Conservation (phyloP, 1,284 basidiomycete species). For the Laetiporus sulphureus region DNA sequence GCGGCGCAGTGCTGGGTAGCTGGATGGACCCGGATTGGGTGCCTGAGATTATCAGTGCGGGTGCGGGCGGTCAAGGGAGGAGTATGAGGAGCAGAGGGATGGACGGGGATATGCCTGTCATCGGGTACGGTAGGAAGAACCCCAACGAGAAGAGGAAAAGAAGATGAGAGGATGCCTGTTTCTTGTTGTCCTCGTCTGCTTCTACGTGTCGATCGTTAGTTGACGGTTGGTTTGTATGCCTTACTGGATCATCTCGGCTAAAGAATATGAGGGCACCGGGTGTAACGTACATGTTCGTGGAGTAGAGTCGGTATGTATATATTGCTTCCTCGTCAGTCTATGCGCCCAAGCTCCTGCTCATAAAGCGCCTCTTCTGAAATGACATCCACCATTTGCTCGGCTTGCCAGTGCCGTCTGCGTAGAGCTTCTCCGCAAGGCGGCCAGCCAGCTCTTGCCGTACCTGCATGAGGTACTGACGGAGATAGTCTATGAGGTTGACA, state of each 20-base stretch:
- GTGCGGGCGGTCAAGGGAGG: constrained; percentile 70
- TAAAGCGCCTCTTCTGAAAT: constrained; percentile 95
- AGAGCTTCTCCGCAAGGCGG: constrained; percentile 84
- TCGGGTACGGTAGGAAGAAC: constrained; percentile 83
- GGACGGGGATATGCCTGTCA: constrained; percentile 68
- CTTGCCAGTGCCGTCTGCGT: constrained; percentile 79
- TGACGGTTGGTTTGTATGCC: too few species aligned
- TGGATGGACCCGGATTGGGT: constrained; percentile 98
- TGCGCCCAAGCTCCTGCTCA: constrained; percentile 80
- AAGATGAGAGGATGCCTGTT: constrained; percentile 30
- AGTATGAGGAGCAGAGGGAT: constrained; percentile 41
- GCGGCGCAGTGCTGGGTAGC: constrained; percentile 52
- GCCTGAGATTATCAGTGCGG: constrained; percentile 76
- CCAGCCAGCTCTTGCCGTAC: constrained; percentile 87
- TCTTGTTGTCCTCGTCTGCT: too few species aligned
- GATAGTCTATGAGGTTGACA: constrained; percentile 49
- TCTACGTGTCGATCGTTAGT: too few species aligned
- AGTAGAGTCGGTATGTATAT: constrained; percentile 2
- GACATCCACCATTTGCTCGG: constrained; percentile 99
- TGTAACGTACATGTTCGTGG: not conserved
- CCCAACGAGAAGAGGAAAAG: constrained; percentile 71
- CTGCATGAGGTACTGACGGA: constrained; percentile 90
- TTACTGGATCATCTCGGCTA: too few species aligned
- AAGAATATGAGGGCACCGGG: too few species aligned
- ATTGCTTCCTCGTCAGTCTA: constrained; percentile 11